phyloP scores from a whole-genome alignment of 192 early-diverging fungal genomes.

The Coemansia sp. region DNA sequence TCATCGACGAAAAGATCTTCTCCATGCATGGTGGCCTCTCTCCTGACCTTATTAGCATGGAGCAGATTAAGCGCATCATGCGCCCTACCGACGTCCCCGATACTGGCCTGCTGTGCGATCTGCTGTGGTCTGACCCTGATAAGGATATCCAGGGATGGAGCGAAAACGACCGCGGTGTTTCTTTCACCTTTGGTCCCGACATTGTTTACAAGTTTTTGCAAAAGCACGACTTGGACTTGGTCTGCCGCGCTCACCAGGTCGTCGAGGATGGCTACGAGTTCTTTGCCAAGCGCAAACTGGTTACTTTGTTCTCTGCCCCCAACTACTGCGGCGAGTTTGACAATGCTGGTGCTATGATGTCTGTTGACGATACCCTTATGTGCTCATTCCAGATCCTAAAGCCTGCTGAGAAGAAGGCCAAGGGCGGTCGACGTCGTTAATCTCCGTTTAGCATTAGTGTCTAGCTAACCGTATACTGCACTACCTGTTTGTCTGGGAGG shows the following conservation, averaged over 20 bases:
- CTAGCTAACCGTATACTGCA: not conserved
- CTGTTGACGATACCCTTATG: conserved; percentile 83
- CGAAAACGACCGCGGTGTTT: conserved; percentile 95
- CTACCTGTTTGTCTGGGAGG: not conserved
- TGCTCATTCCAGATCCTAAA: conserved; percentile 87
- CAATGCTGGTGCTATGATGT: conserved; percentile 88
- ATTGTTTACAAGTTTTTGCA: conserved; percentile 82
- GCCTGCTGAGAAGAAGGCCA: conserved; percentile 76
- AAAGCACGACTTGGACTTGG: conserved; percentile 87
- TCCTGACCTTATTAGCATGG: conserved; percentile 95
- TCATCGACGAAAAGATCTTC: conserved; percentile 98
- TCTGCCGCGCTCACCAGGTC: conserved; percentile 93
- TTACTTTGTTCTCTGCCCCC: conserved; percentile 93
- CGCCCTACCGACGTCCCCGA: conserved; percentile 97
- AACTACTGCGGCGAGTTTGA: conserved; percentile 99
- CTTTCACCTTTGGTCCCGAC: conserved; percentile 86
- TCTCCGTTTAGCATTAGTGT: not conserved
- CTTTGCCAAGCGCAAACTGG: conserved; percentile 84
- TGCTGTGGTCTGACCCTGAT: conserved; percentile 97
- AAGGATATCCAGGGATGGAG: conserved; percentile 93
- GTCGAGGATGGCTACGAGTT: conserved; percentile 99
- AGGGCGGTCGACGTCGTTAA: conserved; percentile 45
- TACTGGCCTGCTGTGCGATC: conserved; percentile 92
- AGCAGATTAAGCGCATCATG: conserved; percentile 96
- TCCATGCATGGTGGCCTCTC: conserved; percentile 98